Evolutionary conservation across 1,284 basidiomycete species (phyloP).

Genomic region (Grifola frondosa): DNA sequence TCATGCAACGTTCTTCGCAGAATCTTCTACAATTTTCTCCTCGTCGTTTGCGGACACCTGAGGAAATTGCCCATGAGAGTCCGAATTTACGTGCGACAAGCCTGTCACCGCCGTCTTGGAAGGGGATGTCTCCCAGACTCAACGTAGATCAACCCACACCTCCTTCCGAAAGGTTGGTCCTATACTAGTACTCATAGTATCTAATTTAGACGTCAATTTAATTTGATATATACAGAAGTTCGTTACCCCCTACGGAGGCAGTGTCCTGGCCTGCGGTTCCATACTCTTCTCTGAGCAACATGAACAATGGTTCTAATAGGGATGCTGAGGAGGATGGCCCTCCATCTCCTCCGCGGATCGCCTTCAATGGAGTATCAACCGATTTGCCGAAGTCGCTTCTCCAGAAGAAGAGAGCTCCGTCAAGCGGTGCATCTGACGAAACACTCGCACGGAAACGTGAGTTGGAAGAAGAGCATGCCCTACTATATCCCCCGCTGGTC

Average conservation of each 20-base stretch:
- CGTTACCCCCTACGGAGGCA: conserved; percentile 19
- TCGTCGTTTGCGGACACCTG: conserved; percentile 48
- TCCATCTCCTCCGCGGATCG: conserved; percentile 58
- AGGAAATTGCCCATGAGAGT: conserved; percentile 44
- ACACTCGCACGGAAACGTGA: conserved; percentile 53
- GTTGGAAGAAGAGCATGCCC: conserved; percentile 43
- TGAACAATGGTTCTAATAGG: conserved; percentile 8
- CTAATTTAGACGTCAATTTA: conserved; percentile 7
- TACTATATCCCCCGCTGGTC: conserved; percentile 42
- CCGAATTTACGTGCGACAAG: conserved; percentile 25
- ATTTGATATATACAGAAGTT: conserved; percentile 13
- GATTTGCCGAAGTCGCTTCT: conserved; percentile 50
- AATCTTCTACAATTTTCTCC: conserved; percentile 72
- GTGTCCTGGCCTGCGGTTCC: conserved; percentile 40
- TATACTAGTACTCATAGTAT: conserved; percentile 14
- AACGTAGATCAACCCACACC: conserved; percentile 9
- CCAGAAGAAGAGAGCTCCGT: conserved; percentile 25
- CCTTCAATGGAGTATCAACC: conserved; percentile 67
- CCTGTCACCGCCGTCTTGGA: conserved; percentile 32
- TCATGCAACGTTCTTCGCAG: conserved; percentile 36
- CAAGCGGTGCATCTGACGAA: conserved; percentile 40
- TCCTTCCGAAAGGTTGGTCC: conserved; percentile 20
- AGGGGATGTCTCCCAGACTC: conserved; percentile 5
- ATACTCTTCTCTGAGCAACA: conserved; percentile 30
- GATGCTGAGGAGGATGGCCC: conserved; percentile 21